Conservation (phyloP, 495 filamentous ascomycete species). For the Staphylotrichum longicolle region DNA sequence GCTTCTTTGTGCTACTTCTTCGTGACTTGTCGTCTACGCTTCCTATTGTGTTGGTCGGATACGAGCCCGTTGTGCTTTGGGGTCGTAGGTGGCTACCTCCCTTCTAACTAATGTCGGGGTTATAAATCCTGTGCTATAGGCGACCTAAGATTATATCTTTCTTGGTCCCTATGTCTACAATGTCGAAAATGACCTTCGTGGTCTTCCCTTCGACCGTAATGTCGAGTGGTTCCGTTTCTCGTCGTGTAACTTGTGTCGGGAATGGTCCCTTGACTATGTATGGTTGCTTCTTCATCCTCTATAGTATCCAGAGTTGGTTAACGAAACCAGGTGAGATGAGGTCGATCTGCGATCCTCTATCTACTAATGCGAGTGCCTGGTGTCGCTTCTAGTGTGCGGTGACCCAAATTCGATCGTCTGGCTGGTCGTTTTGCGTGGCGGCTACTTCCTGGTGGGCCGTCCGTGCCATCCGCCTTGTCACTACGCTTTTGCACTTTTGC, state of each 20-base stretch:
- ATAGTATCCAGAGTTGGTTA: not conserved
- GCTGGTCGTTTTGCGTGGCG: not conserved
- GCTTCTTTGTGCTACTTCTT: too few species aligned
- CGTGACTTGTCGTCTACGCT: too few species aligned
- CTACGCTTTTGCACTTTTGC: too few species aligned
- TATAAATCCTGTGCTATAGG: not conserved
- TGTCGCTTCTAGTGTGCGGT: not conserved
- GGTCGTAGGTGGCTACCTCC: constrained; percentile 2
- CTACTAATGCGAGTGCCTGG: not conserved
- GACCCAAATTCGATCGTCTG: not conserved
- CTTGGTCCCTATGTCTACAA: constrained; percentile 8
- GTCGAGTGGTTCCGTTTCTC: not conserved
- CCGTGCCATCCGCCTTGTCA: too few species aligned
- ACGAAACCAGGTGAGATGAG: not conserved
- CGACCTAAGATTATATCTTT: not conserved
- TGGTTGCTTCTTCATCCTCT: not conserved
- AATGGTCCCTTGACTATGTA: not conserved
- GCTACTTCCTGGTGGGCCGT: not conserved
- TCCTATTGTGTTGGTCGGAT: too few species aligned
- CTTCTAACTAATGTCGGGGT: constrained; percentile 9
- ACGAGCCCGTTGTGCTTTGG: too few species aligned
- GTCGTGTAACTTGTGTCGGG: not conserved
- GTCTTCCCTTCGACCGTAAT: not conserved
- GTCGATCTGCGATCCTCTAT: not conserved
- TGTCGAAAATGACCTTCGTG: not conserved